Percentiles rank a stretch among this genome's conserved stretches.
Conservation (phyloP, 495 filamentous ascomycete species). For the Aspergillus homomorphus region DNA sequence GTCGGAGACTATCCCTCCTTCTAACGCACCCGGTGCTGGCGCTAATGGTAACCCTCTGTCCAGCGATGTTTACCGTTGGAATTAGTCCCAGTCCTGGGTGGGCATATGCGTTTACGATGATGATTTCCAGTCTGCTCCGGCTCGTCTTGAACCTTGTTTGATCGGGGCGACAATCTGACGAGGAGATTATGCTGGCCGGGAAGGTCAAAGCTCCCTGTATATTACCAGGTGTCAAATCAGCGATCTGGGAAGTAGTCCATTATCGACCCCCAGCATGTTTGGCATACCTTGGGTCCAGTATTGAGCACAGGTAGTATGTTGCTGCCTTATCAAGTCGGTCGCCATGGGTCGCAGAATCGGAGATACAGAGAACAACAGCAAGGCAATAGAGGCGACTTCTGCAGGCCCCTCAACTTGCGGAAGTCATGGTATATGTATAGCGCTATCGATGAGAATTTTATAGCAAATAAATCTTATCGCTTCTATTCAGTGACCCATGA, state of each 20-base stretch:
- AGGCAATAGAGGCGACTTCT: not conserved
- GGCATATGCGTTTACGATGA: not conserved
- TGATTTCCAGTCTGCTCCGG: not conserved
- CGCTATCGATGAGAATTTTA: too few species aligned
- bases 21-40: not conserved
- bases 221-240: not conserved
- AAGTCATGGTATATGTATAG: not conserved
- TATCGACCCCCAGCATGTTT: not conserved
- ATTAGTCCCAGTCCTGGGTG: not conserved
- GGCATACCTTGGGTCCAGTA: not conserved
- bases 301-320: conserved; percentile 2
- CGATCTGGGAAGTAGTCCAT: not conserved
- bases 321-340: conserved; percentile 7
- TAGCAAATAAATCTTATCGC: too few species aligned
- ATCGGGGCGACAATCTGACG: not conserved
- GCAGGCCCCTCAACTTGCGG: not conserved
- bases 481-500: too few species aligned
- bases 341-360: conserved; percentile 8
- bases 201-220: conserved; percentile 2
- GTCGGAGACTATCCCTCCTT: conserved; percentile 7
- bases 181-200: not conserved
- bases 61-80: not conserved
- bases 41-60: not conserved
- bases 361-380: conserved; percentile 1
- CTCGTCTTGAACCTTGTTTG: not conserved